phyloP scores from a whole-genome alignment of 768 basidiomycete genomes.

The Pleurotus ostreatus region DNA sequence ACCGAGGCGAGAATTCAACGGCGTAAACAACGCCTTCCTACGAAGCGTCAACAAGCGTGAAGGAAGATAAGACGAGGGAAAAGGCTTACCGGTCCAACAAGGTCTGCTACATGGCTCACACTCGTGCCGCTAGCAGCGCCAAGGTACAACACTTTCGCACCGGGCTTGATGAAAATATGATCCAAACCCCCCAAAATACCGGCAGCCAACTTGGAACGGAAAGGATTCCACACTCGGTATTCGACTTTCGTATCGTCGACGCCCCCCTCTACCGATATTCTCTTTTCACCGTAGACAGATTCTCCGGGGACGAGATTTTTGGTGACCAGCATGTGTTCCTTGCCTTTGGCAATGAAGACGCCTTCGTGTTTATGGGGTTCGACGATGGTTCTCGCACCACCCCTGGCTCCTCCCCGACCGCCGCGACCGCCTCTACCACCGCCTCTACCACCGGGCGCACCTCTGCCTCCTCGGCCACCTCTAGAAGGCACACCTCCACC shows the following conservation, averaged over 20 bases:
- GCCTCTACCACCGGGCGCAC: constrained; percentile 41
- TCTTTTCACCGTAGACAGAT: constrained; percentile 97
- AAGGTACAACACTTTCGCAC: constrained; percentile 94
- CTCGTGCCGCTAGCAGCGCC: constrained; percentile 98
- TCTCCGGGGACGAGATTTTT: constrained; percentile 98
- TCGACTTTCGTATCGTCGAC: constrained; percentile 85
- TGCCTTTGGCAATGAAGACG: constrained; percentile 95
- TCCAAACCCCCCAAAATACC: constrained; percentile 96
- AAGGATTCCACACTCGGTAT: constrained; percentile 99
- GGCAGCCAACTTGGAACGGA: constrained; percentile 94
- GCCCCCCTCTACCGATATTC: constrained; percentile 80
- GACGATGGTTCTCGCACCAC: constrained; percentile 85
- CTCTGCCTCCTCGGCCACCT: constrained; percentile 39
- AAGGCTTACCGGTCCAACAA: constrained; percentile 84
- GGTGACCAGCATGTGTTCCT: constrained; percentile 95
- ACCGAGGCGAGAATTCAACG: constrained; percentile 95
- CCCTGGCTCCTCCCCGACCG: constrained; percentile 67
- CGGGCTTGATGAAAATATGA: constrained; percentile 87
- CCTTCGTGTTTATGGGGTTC: constrained; percentile 95
- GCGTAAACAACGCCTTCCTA: constrained; percentile 97
- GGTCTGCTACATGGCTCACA: constrained; percentile 98
- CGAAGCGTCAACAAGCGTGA: constrained; percentile 12
- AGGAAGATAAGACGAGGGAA: constrained; percentile 5
- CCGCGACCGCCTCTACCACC: constrained; percentile 53
- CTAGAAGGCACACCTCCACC: constrained; percentile 36